Conservation (phyloP, 2,329 filamentous ascomycete species). For the Botrytis elliptica region DNA sequence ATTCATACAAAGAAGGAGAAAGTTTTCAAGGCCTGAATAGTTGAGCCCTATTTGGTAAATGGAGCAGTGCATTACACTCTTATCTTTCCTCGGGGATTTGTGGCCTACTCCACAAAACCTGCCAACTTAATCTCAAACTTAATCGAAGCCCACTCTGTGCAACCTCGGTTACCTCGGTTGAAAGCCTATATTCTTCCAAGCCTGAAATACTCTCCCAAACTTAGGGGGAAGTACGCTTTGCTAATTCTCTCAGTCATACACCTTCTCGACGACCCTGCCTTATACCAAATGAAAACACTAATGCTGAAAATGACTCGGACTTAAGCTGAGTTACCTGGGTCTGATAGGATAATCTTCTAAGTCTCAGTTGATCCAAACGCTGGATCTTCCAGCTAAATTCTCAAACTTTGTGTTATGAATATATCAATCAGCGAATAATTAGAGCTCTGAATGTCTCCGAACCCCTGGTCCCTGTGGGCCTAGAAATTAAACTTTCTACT, state of each 20-base stretch:
- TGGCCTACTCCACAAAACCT: background rate
- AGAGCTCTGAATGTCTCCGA: background rate
- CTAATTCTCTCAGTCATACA: background rate
- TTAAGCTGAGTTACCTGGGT: background rate
- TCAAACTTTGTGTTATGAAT: background rate
- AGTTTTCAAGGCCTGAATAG: background rate
- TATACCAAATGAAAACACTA: background rate
- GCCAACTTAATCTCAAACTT: background rate
- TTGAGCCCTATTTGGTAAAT: background rate
- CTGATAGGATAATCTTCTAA: background rate
- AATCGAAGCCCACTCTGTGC: background rate
- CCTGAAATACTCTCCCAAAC: background rate
- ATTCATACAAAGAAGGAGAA: background rate
- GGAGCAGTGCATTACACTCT: background rate
- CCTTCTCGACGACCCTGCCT: background rate
- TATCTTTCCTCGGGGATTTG: background rate
- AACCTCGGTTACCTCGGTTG: background rate
- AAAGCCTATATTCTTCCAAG: background rate
- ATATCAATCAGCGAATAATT: background rate
- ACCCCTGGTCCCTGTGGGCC: background rate
- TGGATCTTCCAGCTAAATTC: background rate
- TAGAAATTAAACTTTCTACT: background rate
- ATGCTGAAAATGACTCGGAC: background rate
- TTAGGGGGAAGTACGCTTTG: background rate
- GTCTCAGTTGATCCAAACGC: no score